phyloP scores from a whole-genome alignment of 1,284 basidiomycete species.

The Cryptococcus neoformans region DNA sequence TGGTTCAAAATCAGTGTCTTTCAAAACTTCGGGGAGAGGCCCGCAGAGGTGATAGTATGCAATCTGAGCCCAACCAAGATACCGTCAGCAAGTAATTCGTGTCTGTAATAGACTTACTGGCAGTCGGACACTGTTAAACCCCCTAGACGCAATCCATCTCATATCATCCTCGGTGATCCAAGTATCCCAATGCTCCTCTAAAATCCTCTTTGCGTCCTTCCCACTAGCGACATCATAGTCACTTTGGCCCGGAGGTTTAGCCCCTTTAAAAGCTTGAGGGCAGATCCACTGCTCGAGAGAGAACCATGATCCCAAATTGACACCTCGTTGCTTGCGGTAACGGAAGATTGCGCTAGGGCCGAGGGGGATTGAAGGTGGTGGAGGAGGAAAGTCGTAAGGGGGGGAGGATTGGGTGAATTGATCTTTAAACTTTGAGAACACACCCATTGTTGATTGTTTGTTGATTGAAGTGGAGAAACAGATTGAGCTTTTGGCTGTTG shows the following conservation, averaged over 20 bases:
- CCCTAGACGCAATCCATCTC: constrained; percentile 67
- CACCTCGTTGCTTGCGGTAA: constrained; percentile 72
- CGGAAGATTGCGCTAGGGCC: constrained; percentile 53
- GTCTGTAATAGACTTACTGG: constrained; percentile 57
- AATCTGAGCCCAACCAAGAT: constrained; percentile 54
- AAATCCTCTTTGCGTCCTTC: constrained; percentile 56
- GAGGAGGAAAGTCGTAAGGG: constrained; percentile 8
- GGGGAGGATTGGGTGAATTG: constrained; percentile 6
- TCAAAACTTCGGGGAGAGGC: constrained; percentile 60
- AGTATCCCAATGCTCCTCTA: constrained; percentile 77
- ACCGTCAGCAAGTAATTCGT: neutral
- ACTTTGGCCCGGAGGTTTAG: constrained; percentile 60
- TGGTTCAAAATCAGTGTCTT: constrained; percentile 68
- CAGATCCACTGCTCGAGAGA: constrained; percentile 73
- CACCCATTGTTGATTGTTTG: constrained; percentile 27
- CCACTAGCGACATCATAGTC: constrained; percentile 73
- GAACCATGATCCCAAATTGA: constrained; percentile 74
- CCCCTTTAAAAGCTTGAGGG: constrained; percentile 57
- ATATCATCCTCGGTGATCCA: constrained; percentile 72
- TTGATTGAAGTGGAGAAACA: too few species aligned
- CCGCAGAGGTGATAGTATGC: constrained; percentile 72
- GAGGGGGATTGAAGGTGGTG: constrained; percentile 18
- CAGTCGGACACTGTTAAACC: constrained; percentile 78
- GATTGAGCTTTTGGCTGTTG: too few species aligned
- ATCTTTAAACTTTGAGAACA: constrained; percentile 44